Evolutionary conservation across 1,139 yeast species (phyloP).

Genomic region (Hyphopichia wangnamkhiaoensis): DNA sequence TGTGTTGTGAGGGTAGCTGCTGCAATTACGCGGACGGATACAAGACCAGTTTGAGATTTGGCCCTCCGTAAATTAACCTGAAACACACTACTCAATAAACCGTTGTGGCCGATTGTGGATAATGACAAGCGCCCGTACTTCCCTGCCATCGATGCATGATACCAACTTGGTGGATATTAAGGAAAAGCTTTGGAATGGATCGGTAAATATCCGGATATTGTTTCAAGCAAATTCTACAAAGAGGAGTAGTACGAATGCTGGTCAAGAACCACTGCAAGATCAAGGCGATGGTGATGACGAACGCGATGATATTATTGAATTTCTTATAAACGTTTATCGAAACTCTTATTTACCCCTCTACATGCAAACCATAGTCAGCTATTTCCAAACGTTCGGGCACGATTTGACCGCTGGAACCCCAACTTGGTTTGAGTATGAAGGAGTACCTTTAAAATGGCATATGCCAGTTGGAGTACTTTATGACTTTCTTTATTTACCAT

Average conservation of each 20-base stretch:
- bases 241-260: not conserved
- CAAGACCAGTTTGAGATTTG: too few species aligned
- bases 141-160: not conserved
- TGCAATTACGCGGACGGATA: too few species aligned
- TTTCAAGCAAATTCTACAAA: not conserved
- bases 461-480: conserved; percentile 73
- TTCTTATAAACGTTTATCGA: conserved; percentile 34
- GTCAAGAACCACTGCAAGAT: not conserved
- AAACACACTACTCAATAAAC: too few species aligned
- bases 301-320: conserved; percentile 17
- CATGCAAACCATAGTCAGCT: conserved; percentile 40
- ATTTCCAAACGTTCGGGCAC: conserved; percentile 42
- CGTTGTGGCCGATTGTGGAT: too few species aligned
- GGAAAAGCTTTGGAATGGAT: conserved; percentile 55
- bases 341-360: conserved; percentile 60
- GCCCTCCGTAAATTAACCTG: too few species aligned
- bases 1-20: too few species aligned
- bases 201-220: conserved; percentile 43
- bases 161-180: conserved; percentile 24
- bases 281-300: conserved; percentile 1
- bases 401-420: conserved; percentile 28
- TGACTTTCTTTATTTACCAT: conserved; percentile 47
- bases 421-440: conserved; percentile 69
- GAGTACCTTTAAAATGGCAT: conserved; percentile 72
- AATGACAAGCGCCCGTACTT: too few species aligned